Percentiles rank a stretch among this genome's conserved stretches.
phyloP scores from a whole-genome alignment of 2,329 filamentous ascomycete genomes.

The Venturia nashicola region DNA sequence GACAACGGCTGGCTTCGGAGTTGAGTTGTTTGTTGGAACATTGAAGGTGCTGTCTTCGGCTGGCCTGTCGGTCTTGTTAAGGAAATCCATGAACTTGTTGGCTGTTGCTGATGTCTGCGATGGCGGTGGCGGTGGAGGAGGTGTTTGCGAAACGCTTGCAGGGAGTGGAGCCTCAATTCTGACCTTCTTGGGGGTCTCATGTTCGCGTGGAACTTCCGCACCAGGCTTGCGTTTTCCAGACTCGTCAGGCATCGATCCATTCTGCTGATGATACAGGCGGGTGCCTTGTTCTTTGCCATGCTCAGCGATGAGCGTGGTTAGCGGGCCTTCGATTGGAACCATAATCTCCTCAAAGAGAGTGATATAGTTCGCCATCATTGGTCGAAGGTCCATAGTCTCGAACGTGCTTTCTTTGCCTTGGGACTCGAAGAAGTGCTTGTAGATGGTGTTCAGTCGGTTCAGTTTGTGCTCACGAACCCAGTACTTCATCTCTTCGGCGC shows the following conservation, averaged over 20 bases:
- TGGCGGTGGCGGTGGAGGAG: not conserved
- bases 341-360: slow-evolving; percentile 3
- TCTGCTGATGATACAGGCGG: slow-evolving; percentile 1
- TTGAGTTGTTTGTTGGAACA: not conserved
- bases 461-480: not conserved
- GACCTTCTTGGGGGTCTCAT: not conserved
- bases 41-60: not conserved
- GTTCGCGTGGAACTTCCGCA: not conserved
- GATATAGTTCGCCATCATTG: slow-evolving; percentile 3
- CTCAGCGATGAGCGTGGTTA: not conserved
- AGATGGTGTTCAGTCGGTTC: not conserved
- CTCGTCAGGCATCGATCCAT: not conserved
- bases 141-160: not conserved
- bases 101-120: not conserved
- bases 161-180: not conserved
- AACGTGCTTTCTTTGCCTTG: not conserved
- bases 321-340: not conserved
- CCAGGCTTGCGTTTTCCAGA: slow-evolving; percentile 2
- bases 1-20: not conserved
- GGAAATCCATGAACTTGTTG: slow-evolving; percentile 3
- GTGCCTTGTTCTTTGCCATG: slow-evolving; percentile 1
- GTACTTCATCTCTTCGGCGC: not conserved
- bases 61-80: not conserved
- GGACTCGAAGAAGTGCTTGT: not conserved
- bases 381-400: not conserved